Conservation (phyloP, 176 grass and related monocot genomes). For the Dendrocalamus sinicus region DNA sequence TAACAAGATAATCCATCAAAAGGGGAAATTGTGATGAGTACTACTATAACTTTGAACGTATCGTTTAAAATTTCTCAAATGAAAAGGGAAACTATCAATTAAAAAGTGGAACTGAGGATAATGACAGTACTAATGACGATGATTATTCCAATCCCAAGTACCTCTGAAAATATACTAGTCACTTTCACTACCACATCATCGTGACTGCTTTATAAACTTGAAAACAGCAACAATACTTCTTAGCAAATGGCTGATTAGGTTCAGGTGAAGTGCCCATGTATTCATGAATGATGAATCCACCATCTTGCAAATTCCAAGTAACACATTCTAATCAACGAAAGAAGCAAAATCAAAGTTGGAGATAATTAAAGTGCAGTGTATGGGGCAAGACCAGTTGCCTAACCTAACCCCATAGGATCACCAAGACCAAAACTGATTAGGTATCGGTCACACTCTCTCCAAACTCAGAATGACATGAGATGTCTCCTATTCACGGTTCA, state of each 20-base stretch:
- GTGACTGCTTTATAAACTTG: not conserved
- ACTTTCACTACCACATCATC: constrained; percentile 2
- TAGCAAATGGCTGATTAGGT: not conserved
- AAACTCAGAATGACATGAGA: not conserved
- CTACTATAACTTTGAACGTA: not conserved
- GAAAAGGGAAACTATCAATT: not conserved
- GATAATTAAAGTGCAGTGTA: not conserved
- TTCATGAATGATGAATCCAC: not conserved
- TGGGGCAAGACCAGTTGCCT: not conserved
- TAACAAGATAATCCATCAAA: not conserved
- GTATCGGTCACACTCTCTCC: not conserved
- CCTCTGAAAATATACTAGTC: not conserved
- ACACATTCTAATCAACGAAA: not conserved
- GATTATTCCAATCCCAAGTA: not conserved
- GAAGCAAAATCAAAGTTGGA: not conserved
- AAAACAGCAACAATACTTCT: not conserved
- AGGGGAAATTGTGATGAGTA: not conserved
- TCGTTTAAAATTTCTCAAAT: not conserved
- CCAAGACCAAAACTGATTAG: not conserved
- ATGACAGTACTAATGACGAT: not conserved
- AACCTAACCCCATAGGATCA: not conserved
- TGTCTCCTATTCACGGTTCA: constrained; percentile 14
- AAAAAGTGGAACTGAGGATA: not conserved
- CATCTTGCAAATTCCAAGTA: not conserved
- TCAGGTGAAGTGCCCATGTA: not conserved